phyloP scores from a whole-genome alignment of 495 filamentous ascomycete species.

The Staphylotrichum tortipilum region DNA sequence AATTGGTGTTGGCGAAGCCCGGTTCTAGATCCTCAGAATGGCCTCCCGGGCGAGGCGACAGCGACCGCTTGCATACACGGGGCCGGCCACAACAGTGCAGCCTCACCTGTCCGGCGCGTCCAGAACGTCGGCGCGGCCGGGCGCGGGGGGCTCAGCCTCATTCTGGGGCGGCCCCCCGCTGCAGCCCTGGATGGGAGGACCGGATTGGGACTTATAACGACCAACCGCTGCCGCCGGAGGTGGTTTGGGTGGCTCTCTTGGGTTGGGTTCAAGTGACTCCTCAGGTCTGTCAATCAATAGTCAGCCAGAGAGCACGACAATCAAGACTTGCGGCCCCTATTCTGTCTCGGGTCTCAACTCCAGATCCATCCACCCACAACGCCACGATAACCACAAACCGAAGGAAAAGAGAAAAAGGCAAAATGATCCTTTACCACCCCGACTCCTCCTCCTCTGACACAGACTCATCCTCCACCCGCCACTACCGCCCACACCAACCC shows the following conservation, averaged over 20 bases:
- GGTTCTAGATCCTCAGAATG: not conserved
- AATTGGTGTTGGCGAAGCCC: too few relatives aligned
- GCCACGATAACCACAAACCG: too few relatives aligned
- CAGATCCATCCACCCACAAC: not conserved
- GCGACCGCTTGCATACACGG: too few relatives aligned
- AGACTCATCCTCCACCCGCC: not conserved
- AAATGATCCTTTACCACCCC: slow-evolving; percentile 1
- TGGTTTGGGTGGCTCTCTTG: too few relatives aligned
- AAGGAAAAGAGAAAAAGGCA: too few relatives aligned
- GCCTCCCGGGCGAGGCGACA: not conserved
- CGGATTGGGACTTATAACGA: too few relatives aligned
- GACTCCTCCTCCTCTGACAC: not conserved
- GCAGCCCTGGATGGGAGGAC: too few relatives aligned
- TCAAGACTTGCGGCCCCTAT: not conserved
- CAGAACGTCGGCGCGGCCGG: not conserved
- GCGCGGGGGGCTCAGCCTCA: slow-evolving; percentile 1
- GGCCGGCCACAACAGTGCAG: not conserved
- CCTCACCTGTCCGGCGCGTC: not conserved
- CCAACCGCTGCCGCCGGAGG: too few relatives aligned
- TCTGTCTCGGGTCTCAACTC: not conserved
- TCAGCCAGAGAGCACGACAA: not conserved
- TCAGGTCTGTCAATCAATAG: not conserved
- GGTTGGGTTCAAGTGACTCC: too few relatives aligned
- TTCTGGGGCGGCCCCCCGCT: too few relatives aligned
- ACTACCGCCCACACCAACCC: not conserved